Evolutionary conservation across 805 yeast genomes (phyloP).

Genomic region (Blastobotrys mokoenaii): DNA sequence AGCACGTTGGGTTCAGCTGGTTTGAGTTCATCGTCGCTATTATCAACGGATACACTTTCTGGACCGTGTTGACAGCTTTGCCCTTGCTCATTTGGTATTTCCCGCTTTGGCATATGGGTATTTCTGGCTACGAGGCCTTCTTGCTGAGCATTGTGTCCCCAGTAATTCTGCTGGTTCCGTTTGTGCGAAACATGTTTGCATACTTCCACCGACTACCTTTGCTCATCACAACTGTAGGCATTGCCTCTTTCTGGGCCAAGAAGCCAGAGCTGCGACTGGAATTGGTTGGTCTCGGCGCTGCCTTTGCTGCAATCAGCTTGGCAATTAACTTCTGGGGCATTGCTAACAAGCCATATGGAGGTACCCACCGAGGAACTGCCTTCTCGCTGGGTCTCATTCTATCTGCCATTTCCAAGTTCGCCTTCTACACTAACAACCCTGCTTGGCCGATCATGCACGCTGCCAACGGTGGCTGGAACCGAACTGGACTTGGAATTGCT

Average conservation of each 20-base stretch:
- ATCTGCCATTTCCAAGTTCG: constrained; percentile 67
- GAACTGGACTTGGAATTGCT: constrained; percentile 58
- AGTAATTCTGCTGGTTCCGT: constrained; percentile 41
- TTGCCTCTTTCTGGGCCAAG: constrained; percentile 64
- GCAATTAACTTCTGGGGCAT: constrained; percentile 42
- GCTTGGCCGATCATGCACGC: constrained; percentile 91
- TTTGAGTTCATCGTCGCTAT: constrained; percentile 27
- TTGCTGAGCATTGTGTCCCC: constrained; percentile 54
- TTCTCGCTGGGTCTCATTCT: constrained; percentile 64
- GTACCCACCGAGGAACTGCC: constrained; percentile 42
- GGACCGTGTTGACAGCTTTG: constrained; percentile 77
- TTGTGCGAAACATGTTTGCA: constrained; percentile 33
- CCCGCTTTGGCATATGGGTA: constrained; percentile 97
- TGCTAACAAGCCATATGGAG: constrained; percentile 25
- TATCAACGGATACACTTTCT: constrained; percentile 67
- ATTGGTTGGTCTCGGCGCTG: constrained; percentile 56
- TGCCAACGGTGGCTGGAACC: constrained; percentile 80
- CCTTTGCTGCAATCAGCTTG: constrained; percentile 52
- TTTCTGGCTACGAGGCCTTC: constrained; percentile 85
- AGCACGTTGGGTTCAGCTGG: constrained; percentile 21
- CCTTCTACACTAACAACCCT: constrained; percentile 81
- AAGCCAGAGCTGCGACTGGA: constrained; percentile 66
- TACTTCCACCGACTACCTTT: constrained; percentile 47
- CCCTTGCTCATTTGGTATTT: constrained; percentile 91
- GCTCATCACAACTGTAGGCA: constrained; percentile 49